Percentiles rank a stretch among this genome's conserved stretches.
phyloP scores from a whole-genome alignment of 441 rosid species.

The Adansonia rubrostipa region DNA sequence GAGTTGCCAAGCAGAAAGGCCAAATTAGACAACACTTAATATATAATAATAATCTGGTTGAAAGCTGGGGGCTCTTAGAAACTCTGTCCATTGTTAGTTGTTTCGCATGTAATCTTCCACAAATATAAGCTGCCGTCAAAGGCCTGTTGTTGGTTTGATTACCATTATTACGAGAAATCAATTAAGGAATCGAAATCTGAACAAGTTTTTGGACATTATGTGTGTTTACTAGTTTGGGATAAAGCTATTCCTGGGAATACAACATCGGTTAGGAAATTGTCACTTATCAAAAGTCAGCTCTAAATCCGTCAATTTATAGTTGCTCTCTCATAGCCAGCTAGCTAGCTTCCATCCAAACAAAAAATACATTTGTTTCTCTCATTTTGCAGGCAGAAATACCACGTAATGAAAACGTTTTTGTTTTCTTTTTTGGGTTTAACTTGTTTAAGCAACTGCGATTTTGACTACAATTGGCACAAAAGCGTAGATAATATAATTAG shows the following conservation, averaged over 20 bases:
- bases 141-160: conserved; percentile 10
- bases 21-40: neutral
- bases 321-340: neutral
- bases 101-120: conserved; percentile 20
- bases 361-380: neutral
- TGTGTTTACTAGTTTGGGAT: neutral
- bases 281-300: neutral
- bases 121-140: conserved; percentile 20
- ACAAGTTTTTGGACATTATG: conserved; percentile 4
- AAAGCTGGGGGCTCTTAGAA: neutral
- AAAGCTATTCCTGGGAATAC: neutral
- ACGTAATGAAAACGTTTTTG: neutral
- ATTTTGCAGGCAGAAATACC: conserved; percentile 1
- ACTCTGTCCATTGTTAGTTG: neutral
- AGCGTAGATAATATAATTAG: neutral
- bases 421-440: neutral
- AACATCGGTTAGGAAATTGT: conserved; percentile 3
- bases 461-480: neutral
- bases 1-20: conserved; percentile 19
- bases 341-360: neutral
- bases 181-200: neutral
- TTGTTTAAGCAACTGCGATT: neutral
- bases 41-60: neutral
- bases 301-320: neutral
- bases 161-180: neutral